Base-by-base conservation (phyloP, 2,329 filamentous ascomycete genomes). In the Pseudogymnoascus sp. region DNA sequence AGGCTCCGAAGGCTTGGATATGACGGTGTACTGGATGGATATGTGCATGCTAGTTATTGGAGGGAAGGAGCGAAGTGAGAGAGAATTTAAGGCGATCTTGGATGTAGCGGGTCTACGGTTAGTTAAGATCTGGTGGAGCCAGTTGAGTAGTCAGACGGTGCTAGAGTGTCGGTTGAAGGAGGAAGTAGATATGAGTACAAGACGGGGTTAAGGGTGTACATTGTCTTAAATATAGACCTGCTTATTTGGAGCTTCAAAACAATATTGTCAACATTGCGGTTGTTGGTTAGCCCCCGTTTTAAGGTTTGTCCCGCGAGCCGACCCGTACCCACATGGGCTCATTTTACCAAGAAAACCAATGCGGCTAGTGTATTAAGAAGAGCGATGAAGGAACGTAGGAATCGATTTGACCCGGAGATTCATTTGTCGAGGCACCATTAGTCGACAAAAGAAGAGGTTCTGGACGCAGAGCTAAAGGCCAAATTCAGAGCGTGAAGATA, bases 1-100 rank as follows among this genome's bases (percentile, higher is more conserved):
- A 33, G 45, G 45, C n/a, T 30, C 33, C 45, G 60, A 60, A 28
- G 58, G 59, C 4, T 41, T 52, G 2, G 62, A 67, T 42, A 63
- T 60, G 33, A 60, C 52, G 5, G 49, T 63, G 2, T 63, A 60
- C 35, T 62, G 62, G 61, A 59, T 66, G 62, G 65, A 68, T 61
- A 55, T 67, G 14, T 61, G 39, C 58, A 68, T 68, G 65, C 33
- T 66, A 6, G 60, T 63, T 22, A 63, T 70, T 8, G 67, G 63
- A 11, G 64, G 65, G 4, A 66, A 64, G 22, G 65, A 68, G 30
- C 36, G 66, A 22, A 64, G 62, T 11, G 60, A 60, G 19, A 63
- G 5, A 6, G 60, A 67, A 42, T 67, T 62, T 28, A 49, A 45
- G 16, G 14, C 9, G 1, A 42, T 68, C 9, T 52, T 67, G 12